These are phyloP conservation scores for Tetracladium marchalianum DNA, from an alignment of 495 filamentous ascomycete genomes.

Conservation along the genomic window DNA sequence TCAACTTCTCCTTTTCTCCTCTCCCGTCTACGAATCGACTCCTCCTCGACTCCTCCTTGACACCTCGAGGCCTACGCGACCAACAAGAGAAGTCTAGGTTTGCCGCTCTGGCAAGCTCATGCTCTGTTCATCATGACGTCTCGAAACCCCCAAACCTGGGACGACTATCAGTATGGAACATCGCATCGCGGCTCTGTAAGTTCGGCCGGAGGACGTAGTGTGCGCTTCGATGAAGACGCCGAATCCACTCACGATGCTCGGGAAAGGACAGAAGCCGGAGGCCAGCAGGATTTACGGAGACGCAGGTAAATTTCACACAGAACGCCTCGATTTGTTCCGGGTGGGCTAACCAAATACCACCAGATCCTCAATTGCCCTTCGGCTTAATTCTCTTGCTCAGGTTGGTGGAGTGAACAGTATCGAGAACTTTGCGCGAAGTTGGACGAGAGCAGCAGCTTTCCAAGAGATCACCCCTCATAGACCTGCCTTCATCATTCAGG, in stretches of 20 bases:
- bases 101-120: too few relatives aligned
- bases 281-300: constrained; percentile 11
- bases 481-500: constrained; percentile 52
- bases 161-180: constrained; percentile 32
- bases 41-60: too few relatives aligned
- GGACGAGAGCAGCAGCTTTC: constrained; percentile 87
- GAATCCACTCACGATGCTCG: constrained; percentile 5
- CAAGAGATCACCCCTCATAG: constrained; percentile 70
- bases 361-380: constrained; percentile 68
- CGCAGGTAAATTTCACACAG: constrained; percentile 6
- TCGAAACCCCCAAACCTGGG: constrained; percentile 42
- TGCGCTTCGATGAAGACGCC: constrained; percentile 22
- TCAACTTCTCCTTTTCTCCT: too few relatives aligned
- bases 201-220: constrained; percentile 23
- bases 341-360: background rate
- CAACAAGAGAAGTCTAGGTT: too few relatives aligned
- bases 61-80: too few relatives aligned
- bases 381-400: constrained; percentile 57
- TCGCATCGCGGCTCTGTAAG: constrained; percentile 23
- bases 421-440: constrained; percentile 88
- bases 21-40: too few relatives aligned
- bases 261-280: background rate
- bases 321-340: background rate
- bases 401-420: constrained; percentile 89
- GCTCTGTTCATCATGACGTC: constrained; percentile 3